Evolutionary conservation across 768 basidiomycete genomes (phyloP).

Genomic region (Lentinula edodes): DNA sequence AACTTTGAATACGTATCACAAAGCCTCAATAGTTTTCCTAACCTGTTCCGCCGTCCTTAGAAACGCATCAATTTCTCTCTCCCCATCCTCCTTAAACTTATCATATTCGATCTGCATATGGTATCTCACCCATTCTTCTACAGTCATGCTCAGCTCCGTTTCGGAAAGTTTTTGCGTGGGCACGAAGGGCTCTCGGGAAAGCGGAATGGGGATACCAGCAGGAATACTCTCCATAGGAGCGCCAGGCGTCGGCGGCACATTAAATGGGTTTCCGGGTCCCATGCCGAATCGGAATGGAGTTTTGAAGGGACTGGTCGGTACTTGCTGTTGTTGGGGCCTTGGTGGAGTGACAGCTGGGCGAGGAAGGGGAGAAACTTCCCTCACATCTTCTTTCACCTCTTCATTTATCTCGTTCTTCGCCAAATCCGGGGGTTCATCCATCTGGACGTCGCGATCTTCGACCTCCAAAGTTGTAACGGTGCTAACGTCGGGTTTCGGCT

Average conservation of each 20-base stretch:
- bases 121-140: slow-evolving; percentile 78
- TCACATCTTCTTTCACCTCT: neutral
- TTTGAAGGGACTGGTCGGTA: slow-evolving; percentile 9
- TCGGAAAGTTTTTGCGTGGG: slow-evolving; percentile 45
- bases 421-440: neutral
- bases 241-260: slow-evolving; percentile 2
- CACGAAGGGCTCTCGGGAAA: slow-evolving; percentile 42
- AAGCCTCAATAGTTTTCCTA: slow-evolving; percentile 27
- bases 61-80: slow-evolving; percentile 43
- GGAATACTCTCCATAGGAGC: neutral
- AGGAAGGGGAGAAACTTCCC: neutral
- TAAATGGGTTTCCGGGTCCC: neutral
- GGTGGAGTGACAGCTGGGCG: slow-evolving; percentile 11
- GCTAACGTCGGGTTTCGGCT: neutral
- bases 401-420: neutral
- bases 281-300: slow-evolving; percentile 3
- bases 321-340: slow-evolving; percentile 10
- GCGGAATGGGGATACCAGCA: slow-evolving; percentile 17
- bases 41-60: slow-evolving; percentile 36
- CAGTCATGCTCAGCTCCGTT: slow-evolving; percentile 69
- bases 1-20: slow-evolving; percentile 6
- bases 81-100: slow-evolving; percentile 48
- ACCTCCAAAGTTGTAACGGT: neutral
- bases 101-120: slow-evolving; percentile 70
- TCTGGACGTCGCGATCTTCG: neutral